Evolutionary conservation across 352 stramenopile genomes (phyloP), one percentile per base, ranked within the genome.

Genomic region (Phytophthora pseudosyringae): DNA sequence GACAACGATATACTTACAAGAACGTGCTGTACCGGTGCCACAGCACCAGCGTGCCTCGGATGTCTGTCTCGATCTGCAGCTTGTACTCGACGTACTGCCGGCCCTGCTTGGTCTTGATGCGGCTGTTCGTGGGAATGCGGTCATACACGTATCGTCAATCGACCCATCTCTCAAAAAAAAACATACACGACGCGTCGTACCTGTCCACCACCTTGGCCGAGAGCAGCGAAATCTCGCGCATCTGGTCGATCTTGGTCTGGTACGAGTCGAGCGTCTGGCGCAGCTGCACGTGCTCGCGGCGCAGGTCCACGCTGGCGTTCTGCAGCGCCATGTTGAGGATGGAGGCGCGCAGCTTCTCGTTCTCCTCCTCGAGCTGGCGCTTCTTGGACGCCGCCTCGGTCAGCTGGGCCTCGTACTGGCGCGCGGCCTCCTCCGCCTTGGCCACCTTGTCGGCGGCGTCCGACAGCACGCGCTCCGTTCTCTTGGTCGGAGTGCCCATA

Each of bases 1-100:
- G 52, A 43, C 65, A 61, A 69, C 49, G n/a, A 44, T 21, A 60
- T 26, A 13, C 81, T 51, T 77, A 93, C 81, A 93, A 70, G 73
- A 95, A 95, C 10, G 87, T 95, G 70, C 80, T 91, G 86, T 95
- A 95, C 67, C 87, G 84, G 78, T 95, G 87, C 87, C 87, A 95
- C 5, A 95, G 68, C 61, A 94, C 83, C 16, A 95, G 75, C 45
- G 87, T 95, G 67, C 87, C 87, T 38, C 85, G 83, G 53, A 90
- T 94, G 62, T 94, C 83, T 67, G 87, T 95, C 71, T 94, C 87
- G 59, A 95, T 94, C 65, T 92, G 82, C 39, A 94, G 76, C 63
- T 93, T 93, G 77, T 93, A 94, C 79, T 94, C 86, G 47, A 95
- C 87, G 62, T 93, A 94, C 71, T 95, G 85, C 12, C 87, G 85